These are phyloP conservation scores for Macrolepiota fuliginosa DNA, from an alignment of 768 basidiomycete genomes.

Conservation along the genomic window DNA sequence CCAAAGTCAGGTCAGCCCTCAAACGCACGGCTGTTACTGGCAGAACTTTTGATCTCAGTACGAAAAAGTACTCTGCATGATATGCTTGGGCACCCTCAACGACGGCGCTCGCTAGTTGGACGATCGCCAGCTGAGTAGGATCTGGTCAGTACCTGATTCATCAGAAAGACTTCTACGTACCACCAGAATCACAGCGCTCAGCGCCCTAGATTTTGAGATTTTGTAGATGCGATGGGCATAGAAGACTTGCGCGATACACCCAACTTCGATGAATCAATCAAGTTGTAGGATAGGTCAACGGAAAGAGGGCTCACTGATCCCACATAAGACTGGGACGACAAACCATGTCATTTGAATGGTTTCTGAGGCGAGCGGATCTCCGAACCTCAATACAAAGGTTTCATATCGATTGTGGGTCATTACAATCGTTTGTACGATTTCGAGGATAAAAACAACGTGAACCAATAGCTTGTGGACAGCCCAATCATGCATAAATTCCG, in stretches of 20 bases:
- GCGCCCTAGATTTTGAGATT: background rate
- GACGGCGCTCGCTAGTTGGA: background rate
- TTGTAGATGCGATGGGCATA: constrained; percentile 5
- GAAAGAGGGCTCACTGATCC: background rate
- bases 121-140: background rate
- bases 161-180: background rate
- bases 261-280: background rate
- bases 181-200: background rate
- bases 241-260: background rate
- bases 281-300: background rate
- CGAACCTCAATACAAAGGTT: background rate
- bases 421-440: constrained; percentile 27
- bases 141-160: background rate
- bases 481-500: constrained; percentile 27
- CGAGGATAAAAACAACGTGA: constrained; percentile 23
- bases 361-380: background rate
- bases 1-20: background rate
- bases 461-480: constrained; percentile 24
- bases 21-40: background rate
- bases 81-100: background rate
- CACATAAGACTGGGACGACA: background rate
- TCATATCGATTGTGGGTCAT: background rate
- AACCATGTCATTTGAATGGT: background rate
- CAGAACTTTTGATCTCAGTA: background rate
- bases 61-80: background rate